A percentile compares a stretch with the other conserved stretches of the same genome.
Evolutionary conservation across 2,329 filamentous ascomycete genomes (phyloP).

Genomic region (Colletotrichum sidae): DNA sequence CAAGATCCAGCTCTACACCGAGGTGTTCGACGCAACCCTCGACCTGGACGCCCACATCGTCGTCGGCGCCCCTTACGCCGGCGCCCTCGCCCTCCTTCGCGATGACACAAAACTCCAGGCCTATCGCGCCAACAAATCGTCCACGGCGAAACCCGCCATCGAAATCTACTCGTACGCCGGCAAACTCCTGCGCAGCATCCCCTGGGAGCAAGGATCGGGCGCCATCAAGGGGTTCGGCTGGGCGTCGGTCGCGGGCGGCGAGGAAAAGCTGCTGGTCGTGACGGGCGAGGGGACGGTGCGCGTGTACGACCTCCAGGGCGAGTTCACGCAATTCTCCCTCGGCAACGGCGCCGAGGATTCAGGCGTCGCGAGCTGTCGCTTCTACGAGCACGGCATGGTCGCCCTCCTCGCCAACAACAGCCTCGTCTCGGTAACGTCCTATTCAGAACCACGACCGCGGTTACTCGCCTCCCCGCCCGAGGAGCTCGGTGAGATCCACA

Average conservation of each 20-base stretch:
- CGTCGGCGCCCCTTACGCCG: conserved; percentile 90
- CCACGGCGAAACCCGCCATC: conserved; percentile 78
- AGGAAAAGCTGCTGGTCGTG: conserved; percentile 90
- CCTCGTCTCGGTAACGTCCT: conserved; percentile 87
- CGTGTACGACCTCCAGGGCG: conserved; percentile 92
- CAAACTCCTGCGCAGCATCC: conserved; percentile 85
- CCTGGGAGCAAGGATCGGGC: conserved; percentile 88
- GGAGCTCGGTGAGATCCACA: conserved; percentile 82
- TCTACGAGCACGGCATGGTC: conserved; percentile 93
- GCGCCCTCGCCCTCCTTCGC: conserved; percentile 87
- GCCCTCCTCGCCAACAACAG: conserved; percentile 90
- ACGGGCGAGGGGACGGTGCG: conserved; percentile 90
- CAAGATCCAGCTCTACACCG: conserved; percentile 92
- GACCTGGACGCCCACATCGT: conserved; percentile 96
- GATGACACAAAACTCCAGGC: conserved; percentile 87
- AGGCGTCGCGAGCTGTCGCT: conserved; percentile 87
- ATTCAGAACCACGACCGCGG: conserved; percentile 90
- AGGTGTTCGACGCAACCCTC: conserved; percentile 90
- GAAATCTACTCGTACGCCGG: conserved; percentile 95
- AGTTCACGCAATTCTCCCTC: conserved; percentile 94
- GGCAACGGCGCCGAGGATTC: conserved; percentile 90
- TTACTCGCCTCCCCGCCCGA: conserved; percentile 81
- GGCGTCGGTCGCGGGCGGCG: conserved; percentile 73
- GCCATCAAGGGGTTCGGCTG: conserved; percentile 90
- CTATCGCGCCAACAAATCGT: conserved; percentile 74